Evolutionary conservation across 352 stramenopile genomes (phyloP).

Genomic region (Pythium periplocum): DNA sequence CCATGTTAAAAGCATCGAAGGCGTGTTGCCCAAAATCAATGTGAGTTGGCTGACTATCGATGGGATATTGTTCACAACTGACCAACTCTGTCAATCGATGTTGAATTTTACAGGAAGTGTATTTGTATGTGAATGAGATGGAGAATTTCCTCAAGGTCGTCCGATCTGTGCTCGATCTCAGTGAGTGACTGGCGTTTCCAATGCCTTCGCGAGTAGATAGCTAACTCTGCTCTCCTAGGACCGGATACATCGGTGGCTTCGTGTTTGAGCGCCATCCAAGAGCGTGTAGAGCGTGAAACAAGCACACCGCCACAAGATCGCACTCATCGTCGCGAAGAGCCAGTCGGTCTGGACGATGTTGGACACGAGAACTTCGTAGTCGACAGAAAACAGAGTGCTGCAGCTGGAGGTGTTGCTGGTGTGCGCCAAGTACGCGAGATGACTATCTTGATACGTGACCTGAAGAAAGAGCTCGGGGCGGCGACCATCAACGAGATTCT

Average conservation of each 20-base stretch:
- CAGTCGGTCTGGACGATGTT: not conserved
- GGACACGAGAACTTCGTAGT: conserved; percentile 58
- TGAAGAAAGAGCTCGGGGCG: conserved; percentile 76
- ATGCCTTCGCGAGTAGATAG: not conserved
- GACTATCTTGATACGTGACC: conserved; percentile 56
- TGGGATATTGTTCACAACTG: too few relatives aligned
- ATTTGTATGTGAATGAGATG: conserved; percentile 85
- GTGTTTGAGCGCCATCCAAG: not conserved
- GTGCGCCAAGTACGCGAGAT: conserved; percentile 73
- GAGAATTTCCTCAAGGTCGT: conserved; percentile 73
- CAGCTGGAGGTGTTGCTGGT: conserved; percentile 32
- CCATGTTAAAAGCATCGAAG: conserved; percentile 78
- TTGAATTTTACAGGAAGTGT: conserved; percentile 49
- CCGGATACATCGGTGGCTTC: not conserved
- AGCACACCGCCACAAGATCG: too few relatives aligned
- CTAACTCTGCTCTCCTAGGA: not conserved
- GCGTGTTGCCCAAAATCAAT: conserved; percentile 89
- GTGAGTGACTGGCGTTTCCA: conserved; percentile 25
- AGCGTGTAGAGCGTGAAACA: not conserved
- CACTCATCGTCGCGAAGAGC: too few relatives aligned
- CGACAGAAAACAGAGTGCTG: conserved; percentile 19
- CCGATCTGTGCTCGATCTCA: conserved; percentile 54
- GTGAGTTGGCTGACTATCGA: conserved; percentile 18
- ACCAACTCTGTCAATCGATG: too few relatives aligned
- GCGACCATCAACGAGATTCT: conserved; percentile 71